Conservation (phyloP, 1,284 basidiomycete genomes). For the Phaffia rhodozyma region DNA sequence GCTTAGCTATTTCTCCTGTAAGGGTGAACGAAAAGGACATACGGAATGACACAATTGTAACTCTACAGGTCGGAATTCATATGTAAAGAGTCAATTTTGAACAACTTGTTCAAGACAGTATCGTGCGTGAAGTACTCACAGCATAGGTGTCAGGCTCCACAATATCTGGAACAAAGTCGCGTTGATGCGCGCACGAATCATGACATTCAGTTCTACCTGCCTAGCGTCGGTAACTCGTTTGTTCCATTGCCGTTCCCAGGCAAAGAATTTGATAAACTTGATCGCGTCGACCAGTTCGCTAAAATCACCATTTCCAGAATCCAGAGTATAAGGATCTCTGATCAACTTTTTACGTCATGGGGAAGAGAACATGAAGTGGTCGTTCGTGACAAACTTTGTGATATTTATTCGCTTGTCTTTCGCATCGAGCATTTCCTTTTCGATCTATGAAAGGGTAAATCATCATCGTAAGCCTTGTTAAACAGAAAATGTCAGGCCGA, state of each 20-base stretch:
- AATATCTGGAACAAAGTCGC: background rate
- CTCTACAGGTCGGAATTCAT: background rate
- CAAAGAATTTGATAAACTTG: slow-evolving; percentile 31
- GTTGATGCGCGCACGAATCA: background rate
- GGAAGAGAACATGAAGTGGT: no score
- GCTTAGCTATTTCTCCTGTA: no score
- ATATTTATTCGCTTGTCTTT: slow-evolving; percentile 67
- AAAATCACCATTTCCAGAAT: background rate
- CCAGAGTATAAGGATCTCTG: background rate
- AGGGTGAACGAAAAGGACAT: no score
- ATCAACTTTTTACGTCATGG: no score
- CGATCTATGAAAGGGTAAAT: slow-evolving; percentile 37
- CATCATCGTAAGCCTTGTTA: slow-evolving; percentile 31
- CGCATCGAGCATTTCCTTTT: slow-evolving; percentile 57
- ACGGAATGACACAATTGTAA: no score
- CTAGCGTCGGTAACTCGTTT: slow-evolving; percentile 29
- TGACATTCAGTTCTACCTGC: slow-evolving; percentile 6
- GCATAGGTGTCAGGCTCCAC: no score
- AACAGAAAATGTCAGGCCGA: slow-evolving; percentile 14
- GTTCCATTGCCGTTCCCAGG: slow-evolving; percentile 36
- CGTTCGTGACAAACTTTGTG: no score
- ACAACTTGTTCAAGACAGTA: no score
- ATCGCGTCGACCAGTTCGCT: slow-evolving; percentile 67
- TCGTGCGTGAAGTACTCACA: background rate
- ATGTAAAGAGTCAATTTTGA: background rate